Base-by-base conservation (phyloP, 2,329 filamentous ascomycete species). In the Verticillium albo-atrum region DNA sequence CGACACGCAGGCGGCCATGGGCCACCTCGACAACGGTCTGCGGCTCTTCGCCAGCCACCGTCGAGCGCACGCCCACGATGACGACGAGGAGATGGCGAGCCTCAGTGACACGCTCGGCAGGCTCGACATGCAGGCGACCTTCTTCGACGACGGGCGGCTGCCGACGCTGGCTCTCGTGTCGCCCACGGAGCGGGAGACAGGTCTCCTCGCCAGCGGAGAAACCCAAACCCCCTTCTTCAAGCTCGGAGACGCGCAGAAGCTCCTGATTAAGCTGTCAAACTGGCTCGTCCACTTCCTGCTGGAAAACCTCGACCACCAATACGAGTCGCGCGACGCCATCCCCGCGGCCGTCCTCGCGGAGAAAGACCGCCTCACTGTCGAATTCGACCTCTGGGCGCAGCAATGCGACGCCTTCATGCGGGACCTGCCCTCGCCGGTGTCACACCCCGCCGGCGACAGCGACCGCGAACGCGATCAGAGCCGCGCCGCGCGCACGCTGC, bases 1-100 rank as follows among this genome's bases (percentile, higher is more conserved):
- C 26, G 56, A 64, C 53, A 51, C 27, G n/a, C 47, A 55, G 3
- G 55, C 61, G 7, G 63, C 63, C 4, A 4, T 62, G 34, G 55
- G 58, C n/a, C 63, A 64, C 15, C 37, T 64, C 14, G 47, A 56
- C 3, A 59, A 54, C 15, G 61, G 59, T 2, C 37, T 62, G 30
- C 27, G 51, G n/a, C 37, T 61, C 4, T 7, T 58, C 55, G 52
- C 17, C 25, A 56, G 2, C 6, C 27, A 57, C 47, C 37, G 20
- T 14, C 23, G 51, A 3, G 17, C 35, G 5, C 28, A 35, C 3
- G 6, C 28, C 6, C n/a, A n/a, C n/a, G 28, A 14, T n/a, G 53
- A 52, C 26, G 28, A 52, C 20, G 42, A 51, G 10, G 37, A 30
- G 14, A 55, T 57, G 17, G n/a, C 51, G 4, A 32, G 37, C 25